Percentiles rank a stretch among this genome's conserved stretches.
These are phyloP conservation scores for Phytopythium ostracodes DNA, from an alignment of 352 stramenopile genomes.

Conservation along the genomic window DNA sequence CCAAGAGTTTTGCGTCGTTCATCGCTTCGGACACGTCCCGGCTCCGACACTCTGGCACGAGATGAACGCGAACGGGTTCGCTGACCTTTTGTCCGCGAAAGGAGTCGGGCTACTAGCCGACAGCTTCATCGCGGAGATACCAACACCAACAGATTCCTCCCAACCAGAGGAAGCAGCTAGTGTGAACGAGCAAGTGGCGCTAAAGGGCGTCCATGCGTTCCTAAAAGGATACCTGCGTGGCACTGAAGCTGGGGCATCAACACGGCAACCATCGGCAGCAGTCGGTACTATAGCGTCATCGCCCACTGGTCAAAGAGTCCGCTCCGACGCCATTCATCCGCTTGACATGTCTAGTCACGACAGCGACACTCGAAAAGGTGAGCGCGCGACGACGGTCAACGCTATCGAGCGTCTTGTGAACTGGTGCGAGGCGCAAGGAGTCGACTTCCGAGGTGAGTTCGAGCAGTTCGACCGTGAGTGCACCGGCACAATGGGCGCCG, in stretches of 20 bases:
- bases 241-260: constrained; percentile 1
- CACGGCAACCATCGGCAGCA: background rate
- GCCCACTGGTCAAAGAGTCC: background rate
- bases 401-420: constrained; percentile 23
- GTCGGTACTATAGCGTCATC: background rate
- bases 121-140: constrained; percentile 21
- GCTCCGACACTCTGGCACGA: constrained; percentile 36
- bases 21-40: constrained; percentile 31
- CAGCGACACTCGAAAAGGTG: background rate
- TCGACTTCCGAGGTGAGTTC: constrained; percentile 49
- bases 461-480: constrained; percentile 45
- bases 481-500: constrained; percentile 31
- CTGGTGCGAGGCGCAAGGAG: constrained; percentile 29
- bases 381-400: background rate
- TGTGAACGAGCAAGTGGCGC: constrained; percentile 11
- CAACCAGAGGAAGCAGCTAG: background rate
- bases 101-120: constrained; percentile 31
- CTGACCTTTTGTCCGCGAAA: constrained; percentile 36
- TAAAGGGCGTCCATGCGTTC: constrained; percentile 28
- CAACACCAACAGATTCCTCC: background rate
- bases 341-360: background rate
- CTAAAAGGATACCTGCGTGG: constrained; percentile 15
- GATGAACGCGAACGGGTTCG: constrained; percentile 41
- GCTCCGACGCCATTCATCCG: background rate
- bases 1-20: constrained; percentile 50